Base-by-base conservation (phyloP, 345 rosid species). In the Acer yangbiense region DNA sequence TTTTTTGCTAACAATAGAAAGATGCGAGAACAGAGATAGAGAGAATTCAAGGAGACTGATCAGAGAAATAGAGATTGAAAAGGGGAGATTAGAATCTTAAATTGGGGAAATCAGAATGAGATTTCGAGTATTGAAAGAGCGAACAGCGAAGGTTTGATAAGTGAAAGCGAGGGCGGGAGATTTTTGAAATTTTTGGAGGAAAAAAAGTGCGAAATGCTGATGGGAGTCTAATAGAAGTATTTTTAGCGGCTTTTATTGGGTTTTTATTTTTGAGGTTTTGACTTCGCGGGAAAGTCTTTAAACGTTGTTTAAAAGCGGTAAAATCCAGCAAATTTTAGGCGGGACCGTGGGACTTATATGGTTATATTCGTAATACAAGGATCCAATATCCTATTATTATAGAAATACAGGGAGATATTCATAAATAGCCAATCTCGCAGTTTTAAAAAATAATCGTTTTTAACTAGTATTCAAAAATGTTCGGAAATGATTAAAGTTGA, bases 141-240 rank as follows among this genome's bases (percentile, higher is more conserved):
- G 39, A 35, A 35, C 39, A n/a, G 68, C 50, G 50, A 10, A 67
- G 74, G 10, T 18, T 13, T 2, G 78, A 58, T 9, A 9, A 7
- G 21, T 18, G 39, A 52, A 8, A 3, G 27, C 65, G 39, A 58
- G 39, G 68, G 84, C 81, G 81, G 84, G 84, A 77, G 72, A 9
- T 43, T 73, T 77, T 73, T 50, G 46, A 77, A 10, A 0, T 23
- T 46, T 46, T 25, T 58, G 32, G 61, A 52, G 46, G 21, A 35
- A 68, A 74, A 48, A 3, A 25, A 23, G 13, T 20, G 27, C 64
- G 25, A 60, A 60, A 2, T 9, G 12, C 50, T 46, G 13, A 46
- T 46, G 3, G 12, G 13, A 14, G 69, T 41, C 21, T 8, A 41
- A 67, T 23, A 18, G 52, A 2, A 35, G 13, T 2, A 4, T 43